Base-by-base conservation (phyloP, 2,329 filamentous ascomycete species). In the Aspergillus sp. region DNA sequence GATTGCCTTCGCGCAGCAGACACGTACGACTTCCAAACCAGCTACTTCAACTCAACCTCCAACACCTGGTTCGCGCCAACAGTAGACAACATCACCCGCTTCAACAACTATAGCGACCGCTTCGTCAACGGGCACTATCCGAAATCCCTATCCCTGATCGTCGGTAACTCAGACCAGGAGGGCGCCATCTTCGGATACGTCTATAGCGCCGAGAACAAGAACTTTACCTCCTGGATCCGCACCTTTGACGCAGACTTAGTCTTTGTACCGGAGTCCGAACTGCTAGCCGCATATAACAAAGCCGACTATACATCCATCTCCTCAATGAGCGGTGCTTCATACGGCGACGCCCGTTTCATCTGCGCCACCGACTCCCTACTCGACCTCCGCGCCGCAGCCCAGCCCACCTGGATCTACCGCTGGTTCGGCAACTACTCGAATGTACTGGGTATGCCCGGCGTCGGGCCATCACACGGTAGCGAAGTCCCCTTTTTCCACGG, bases 401-500 rank as follows among this genome's bases (percentile, higher is more conserved):
- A 66, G 42, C 60, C 63, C 15, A 64, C 61, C 39, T 66, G 64
- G 64, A 54, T 61, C 51, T 66, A 66, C 55, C 62, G 64, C 41
- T 66, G 64, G 64, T 66, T 66, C 39, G 64, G 64, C 3, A 41
- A 64, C n/a, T 66, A 66, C 49, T 59, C 56, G 13, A 66, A 66
- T 34, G 59, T 58, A 3, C 48, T 66, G n/a, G 54, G 54, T 11
- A 53, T 64, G 6, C 3, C 58, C 5, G 57, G 54, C 19, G 56
- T 64, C 7, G 64, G 62, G 5, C 49, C 64, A 8, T 63, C 62
- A 2, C 64, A 66, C 54, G 64, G 64, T 6, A 63, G 59, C 41
- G 64, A 66, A 34, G 59, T 66, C n/a, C 64, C 64, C 22, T 66
- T 66, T 56, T 64, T 66, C 58, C 64, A 66, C 54, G 64, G 64